These are phyloP conservation scores for Kandelia obovata DNA, from an alignment of 345 rosid genomes.

Conservation along the genomic window DNA sequence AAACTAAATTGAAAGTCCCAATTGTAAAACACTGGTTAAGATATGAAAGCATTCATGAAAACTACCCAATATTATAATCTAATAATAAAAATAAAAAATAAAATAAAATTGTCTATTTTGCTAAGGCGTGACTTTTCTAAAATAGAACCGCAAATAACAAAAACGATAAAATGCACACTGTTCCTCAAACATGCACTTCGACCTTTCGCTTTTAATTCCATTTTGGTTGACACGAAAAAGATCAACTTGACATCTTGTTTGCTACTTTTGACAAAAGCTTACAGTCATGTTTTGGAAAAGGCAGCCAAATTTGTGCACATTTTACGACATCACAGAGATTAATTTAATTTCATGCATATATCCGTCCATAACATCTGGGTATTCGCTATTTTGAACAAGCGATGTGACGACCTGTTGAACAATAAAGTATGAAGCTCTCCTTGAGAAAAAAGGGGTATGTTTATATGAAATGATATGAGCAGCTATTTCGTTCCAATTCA, in stretches of 20 bases:
- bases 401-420: constrained; percentile 27
- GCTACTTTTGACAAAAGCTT: background rate
- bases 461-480: constrained; percentile 3
- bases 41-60: no score
- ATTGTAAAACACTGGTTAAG: no score
- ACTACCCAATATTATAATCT: no score
- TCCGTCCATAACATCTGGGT: no score
- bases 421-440: constrained; percentile 24
- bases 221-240: no score
- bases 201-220: background rate
- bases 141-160: background rate
- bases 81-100: no score
- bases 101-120: no score
- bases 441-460: constrained; percentile 19
- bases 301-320: background rate
- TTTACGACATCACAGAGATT: no score
- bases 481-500: background rate
- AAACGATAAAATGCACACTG: background rate
- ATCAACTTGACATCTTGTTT: background rate
- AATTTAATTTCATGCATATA: no score
- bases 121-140: background rate
- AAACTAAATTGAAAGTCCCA: no score
- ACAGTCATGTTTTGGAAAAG: background rate
- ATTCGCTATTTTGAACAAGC: constrained; percentile 5
- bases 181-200: background rate